These are phyloP conservation scores for Acaromyces ingoldii DNA, from an alignment of 1,284 basidiomycete genomes.

Conservation along the genomic window DNA sequence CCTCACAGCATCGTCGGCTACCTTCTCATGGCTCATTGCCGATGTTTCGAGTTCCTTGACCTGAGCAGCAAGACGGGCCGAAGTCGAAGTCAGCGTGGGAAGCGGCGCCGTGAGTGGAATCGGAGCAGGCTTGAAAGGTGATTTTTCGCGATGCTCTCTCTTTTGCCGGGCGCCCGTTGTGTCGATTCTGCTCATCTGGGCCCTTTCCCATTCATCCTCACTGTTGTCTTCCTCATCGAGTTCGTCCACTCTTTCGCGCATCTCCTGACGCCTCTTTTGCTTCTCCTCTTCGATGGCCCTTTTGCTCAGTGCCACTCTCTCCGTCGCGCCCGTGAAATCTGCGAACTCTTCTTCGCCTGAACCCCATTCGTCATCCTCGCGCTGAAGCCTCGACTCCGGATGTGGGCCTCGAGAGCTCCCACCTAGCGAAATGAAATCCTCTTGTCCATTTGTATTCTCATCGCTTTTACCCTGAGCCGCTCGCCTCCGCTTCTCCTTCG, in stretches of 20 bases:
- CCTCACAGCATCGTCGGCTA: constrained; percentile 12
- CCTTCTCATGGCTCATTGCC: constrained; percentile 13
- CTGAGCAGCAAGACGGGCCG: constrained; percentile 21
- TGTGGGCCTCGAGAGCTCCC: constrained; percentile 20
- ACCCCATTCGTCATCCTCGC: constrained; percentile 44
- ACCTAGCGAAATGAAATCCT: constrained; percentile 31
- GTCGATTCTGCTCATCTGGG: constrained; percentile 31
- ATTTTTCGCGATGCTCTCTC: constrained; percentile 14
- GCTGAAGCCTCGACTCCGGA: constrained; percentile 32
- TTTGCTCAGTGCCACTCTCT: constrained; percentile 38
- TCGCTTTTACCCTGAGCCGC: constrained; percentile 4
- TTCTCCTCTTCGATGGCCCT: constrained; percentile 21
- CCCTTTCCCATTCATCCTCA: constrained; percentile 58
- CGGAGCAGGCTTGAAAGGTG: constrained; percentile 25
- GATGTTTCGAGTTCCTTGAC: constrained; percentile 23
- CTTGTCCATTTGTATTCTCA: neutral
- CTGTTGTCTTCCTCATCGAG: constrained; percentile 67
- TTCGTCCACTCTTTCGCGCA: constrained; percentile 5
- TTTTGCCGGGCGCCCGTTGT: neutral
- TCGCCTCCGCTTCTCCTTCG: constrained; percentile 30
- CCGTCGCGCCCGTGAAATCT: constrained; percentile 40
- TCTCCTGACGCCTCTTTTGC: constrained; percentile 20
- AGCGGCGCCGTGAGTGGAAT: constrained; percentile 29
- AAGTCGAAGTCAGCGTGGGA: constrained; percentile 30
- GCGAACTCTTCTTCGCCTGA: constrained; percentile 44